Base-by-base conservation (phyloP, 495 filamentous ascomycete genomes). In the Penicillium odoratum region DNA sequence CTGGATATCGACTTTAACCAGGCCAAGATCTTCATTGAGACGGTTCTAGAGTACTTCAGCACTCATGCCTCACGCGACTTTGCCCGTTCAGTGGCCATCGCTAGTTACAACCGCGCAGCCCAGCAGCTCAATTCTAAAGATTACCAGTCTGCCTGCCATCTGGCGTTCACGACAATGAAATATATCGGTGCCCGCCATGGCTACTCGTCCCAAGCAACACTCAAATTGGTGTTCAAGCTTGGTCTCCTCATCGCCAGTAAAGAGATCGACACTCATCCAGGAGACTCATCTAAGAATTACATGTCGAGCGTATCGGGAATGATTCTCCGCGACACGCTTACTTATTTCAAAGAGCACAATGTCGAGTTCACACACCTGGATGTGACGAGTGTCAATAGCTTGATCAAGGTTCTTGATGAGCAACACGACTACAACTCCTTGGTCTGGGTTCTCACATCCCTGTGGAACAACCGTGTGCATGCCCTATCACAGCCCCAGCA, bases 31-130 rank as follows among this genome's bases (percentile, higher is more conserved):
- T 63, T 70, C 47, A 44, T 61, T 28, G 43, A 38, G 5, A 63
- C 65, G 1, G 21, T 70, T 6, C 49, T 70, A 7, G 47, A 59
- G 8, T 61, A 70, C 40, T 68, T 70, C 51, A 58, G 42, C 33
- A 31, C 48, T 31, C 68, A 65, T 53, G 38, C 45, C 4, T 68
- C 68, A 16, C 58, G 60, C 30, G 53, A 63, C 30, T 68, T 68
- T 49, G n/a, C 65, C n/a, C 65, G 68, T 45, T 70, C 65, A 5
- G 58, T 70, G 33, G 65, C 61, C 25, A 66, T 70, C 48, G 65
- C 68, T 21, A 64, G 54, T 51, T 58, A 66, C 51, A 48, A 65
- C 42, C 63, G 59, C 16, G 58, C 59, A 7, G 16, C 30, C 4
- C 51, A 66, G 31, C 59, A 66, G 29, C 55, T 70, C 28, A 31